Evolutionary conservation across 2,329 filamentous ascomycete genomes (phyloP).

Genomic region (Colletotrichum gloeosporioides): DNA sequence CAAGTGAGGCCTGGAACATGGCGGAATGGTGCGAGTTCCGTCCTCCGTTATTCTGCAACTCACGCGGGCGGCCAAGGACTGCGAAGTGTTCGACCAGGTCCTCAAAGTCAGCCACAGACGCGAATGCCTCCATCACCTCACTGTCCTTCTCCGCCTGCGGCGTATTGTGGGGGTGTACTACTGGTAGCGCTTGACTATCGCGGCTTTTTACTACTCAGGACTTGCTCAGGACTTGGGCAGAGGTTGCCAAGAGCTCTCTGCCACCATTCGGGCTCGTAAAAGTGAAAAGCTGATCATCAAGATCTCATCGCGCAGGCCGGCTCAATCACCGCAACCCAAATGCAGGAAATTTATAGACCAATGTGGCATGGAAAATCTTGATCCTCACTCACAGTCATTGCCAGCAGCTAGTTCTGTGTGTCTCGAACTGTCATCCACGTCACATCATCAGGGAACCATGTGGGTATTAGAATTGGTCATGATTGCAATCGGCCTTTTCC

Average conservation of each 20-base stretch:
- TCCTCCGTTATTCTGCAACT: background rate
- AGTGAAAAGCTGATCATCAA: too few relatives aligned
- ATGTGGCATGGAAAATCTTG: too few relatives aligned
- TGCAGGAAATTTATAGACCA: too few relatives aligned
- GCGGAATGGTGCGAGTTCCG: background rate
- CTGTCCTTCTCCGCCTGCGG: background rate
- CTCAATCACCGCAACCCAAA: too few relatives aligned
- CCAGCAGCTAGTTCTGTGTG: too few relatives aligned
- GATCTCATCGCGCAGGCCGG: too few relatives aligned
- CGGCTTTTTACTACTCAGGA: too few relatives aligned
- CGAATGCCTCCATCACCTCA: rapidly evolving
- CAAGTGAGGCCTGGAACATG: background rate
- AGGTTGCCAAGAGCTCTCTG: too few relatives aligned
- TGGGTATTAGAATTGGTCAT: conserved; percentile 19
- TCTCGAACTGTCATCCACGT: background rate
- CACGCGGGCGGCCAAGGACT: background rate
- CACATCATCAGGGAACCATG: background rate
- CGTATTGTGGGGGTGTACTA: background rate
- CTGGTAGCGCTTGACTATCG: too few relatives aligned
- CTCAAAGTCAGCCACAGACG: background rate
- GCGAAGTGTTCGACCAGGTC: background rate
- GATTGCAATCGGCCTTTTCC: conserved; percentile 15
- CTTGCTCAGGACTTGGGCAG: too few relatives aligned
- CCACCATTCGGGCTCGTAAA: too few relatives aligned
- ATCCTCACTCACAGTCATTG: too few relatives aligned